phyloP scores from a whole-genome alignment of 768 basidiomycete genomes.

The Hericium erinaceus region DNA sequence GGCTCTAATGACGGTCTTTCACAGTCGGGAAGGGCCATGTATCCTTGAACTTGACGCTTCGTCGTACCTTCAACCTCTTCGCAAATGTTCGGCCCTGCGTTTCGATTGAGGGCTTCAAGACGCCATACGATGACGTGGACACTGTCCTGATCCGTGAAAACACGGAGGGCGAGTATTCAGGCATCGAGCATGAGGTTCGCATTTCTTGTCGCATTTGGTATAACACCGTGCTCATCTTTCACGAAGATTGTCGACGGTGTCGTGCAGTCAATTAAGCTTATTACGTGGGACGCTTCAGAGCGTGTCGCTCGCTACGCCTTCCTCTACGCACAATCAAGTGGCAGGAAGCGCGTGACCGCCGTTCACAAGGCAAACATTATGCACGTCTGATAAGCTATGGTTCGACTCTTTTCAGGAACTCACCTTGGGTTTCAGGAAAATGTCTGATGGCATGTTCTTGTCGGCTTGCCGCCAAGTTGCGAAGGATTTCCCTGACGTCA shows the following conservation, averaged over 20 bases:
- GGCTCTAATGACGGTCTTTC: constrained; percentile 7
- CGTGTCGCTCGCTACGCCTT: constrained; percentile 98
- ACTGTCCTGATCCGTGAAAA: constrained; percentile 98
- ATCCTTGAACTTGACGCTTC: constrained; percentile 92
- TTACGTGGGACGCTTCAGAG: constrained; percentile 98
- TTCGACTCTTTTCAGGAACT: constrained; percentile 4
- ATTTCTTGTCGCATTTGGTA: neutral
- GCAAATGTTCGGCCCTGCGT: constrained; percentile 97
- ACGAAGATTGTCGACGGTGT: constrained; percentile 90
- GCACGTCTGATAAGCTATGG: constrained; percentile 29
- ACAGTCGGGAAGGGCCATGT: constrained; percentile 98
- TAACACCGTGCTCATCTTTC: constrained; percentile 4
- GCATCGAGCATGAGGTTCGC: constrained; percentile 94
- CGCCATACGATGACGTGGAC: constrained; percentile 96
- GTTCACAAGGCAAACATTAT: constrained; percentile 99
- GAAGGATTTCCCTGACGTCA: constrained; percentile 88
- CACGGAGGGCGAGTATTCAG: constrained; percentile 99
- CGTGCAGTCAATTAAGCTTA: constrained; percentile 98
- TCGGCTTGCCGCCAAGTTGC: constrained; percentile 94
- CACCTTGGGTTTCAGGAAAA: constrained; percentile 62
- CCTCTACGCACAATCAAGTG: constrained; percentile 86
- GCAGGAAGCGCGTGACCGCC: constrained; percentile 88
- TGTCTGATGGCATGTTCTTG: constrained; percentile 99
- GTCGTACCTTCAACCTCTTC: constrained; percentile 96
- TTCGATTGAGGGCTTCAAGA: constrained; percentile 95